Evolutionary conservation across 768 basidiomycete species (phyloP), one percentile per base, ranked within the genome.

Genomic region (Rubroboletus pulcherrimus): DNA sequence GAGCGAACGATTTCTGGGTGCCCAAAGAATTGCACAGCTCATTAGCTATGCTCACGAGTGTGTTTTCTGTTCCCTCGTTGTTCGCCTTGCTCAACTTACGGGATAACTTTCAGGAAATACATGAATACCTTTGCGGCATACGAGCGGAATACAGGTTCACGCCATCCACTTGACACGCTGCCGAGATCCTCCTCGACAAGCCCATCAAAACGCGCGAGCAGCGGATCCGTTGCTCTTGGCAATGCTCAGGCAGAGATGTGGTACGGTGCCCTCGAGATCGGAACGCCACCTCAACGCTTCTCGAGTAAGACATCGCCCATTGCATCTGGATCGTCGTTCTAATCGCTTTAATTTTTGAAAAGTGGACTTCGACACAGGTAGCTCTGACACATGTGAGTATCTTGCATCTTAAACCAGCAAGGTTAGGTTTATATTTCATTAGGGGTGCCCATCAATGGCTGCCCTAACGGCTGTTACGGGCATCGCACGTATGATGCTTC

Each of bases 311-410:
- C 7, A 4, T 29, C 8, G 7, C 7, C 7, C 37, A 9, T 26
- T 38, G 0, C 2, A 29, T 40, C 9, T 41, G 24, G 30, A 15
- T 38, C 29, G 2, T 29, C 30, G 29, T 33, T 1, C 40, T 50
- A 24, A 57, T 43, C 1, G 15, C 7, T 30, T 49, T 15, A 10
- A 26, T 9, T 34, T 31, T 42, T 19, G 29, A 30, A 12, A 31
- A 78, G 78, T 78, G 58, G 77, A 77, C 57, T 77, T 78, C 54
- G 79, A 81, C 60, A 81, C 79, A 10, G 78, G 81, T 41, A 80
- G 78, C 43, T 73, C 76, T 56, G 81, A 83, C 61, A 62, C 78
- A 12, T 55, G 66, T 61, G 50, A 50, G 67, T 51, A 6, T 26
- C 37, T 8, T 26, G 29, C 14, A n/a, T 29, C n/a, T 14, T 37